Evolutionary conservation across 441 rosid genomes (phyloP), one percentile per base, ranked within the genome.

Genomic region (Adansonia gregorii): DNA sequence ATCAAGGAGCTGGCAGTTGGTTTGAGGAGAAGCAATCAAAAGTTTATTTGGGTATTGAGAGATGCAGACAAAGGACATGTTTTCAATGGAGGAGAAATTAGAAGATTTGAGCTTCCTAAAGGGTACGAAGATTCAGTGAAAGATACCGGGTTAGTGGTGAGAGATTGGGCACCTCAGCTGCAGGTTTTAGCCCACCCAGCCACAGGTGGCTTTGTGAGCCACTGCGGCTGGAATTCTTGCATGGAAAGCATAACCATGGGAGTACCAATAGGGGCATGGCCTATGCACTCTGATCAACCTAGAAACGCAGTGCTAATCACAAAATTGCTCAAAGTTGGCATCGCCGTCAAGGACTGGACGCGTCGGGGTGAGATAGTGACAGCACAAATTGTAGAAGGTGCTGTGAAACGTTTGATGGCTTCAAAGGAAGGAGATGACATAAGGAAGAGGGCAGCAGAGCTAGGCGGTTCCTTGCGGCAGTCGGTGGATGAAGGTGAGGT

Each of bases 171-270:
- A 0, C 94, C 92, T 0, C 94, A 90, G 43, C 76, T 86, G 0
- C 89, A 87, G 72, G 87, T 90, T 54, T 76, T 90, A 55, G 88
- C 81, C 14, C 92, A 90, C 72, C 71, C 63, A 0, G 81, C 88
- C 14, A 82, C 77, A 0, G 90, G 90, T 3, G 89, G 93, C 20
- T 90, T 90, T 67, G 67, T 88, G 74, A 88, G 87, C 68, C 88
- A 89, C 19, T 89, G 93, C 35, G 91, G 93, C 6, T 88, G 93
- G 92, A 90, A 88, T 78, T 90, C 94, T 51, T 85, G 89, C 80
- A 80, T 88, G 88, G 91, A 90, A 72, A 88, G 92, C 73, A 85
- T 88, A 0, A 84, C 70, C 56, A 84, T 85, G 89, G 91, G 92
- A 12, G 91, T 88, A 0, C 91, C 92, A 0, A 81, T 87, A 0